These are phyloP conservation scores for Xylaria sp. DNA, from an alignment of 2,329 filamentous ascomycete genomes.

Conservation along the genomic window DNA sequence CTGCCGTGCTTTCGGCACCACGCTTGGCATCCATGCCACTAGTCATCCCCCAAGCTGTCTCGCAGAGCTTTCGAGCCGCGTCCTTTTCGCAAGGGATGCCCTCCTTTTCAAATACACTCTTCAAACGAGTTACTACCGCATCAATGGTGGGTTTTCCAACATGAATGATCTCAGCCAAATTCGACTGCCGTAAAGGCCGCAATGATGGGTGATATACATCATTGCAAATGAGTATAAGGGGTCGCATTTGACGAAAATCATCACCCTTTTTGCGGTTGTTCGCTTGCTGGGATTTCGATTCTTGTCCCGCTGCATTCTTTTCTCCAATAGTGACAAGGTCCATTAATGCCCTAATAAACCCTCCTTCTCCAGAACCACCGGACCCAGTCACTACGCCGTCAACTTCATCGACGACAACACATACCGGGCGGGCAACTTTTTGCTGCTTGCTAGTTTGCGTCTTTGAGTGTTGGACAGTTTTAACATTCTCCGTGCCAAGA, in stretches of 20 bases:
- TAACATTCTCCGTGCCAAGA: constrained; percentile 93
- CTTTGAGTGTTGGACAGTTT: constrained; percentile 72
- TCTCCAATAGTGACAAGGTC: constrained; percentile 89
- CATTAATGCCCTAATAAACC: constrained; percentile 94
- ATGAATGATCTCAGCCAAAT: constrained; percentile 88
- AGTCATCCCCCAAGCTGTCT: constrained; percentile 83
- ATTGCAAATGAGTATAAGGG: constrained; percentile 94
- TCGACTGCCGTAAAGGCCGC: constrained; percentile 85
- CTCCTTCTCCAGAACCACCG: constrained; percentile 83
- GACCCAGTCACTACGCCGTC: constrained; percentile 90
- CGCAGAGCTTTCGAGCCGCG: constrained; percentile 84
- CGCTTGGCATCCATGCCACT: constrained; percentile 76
- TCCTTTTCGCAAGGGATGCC: constrained; percentile 89
- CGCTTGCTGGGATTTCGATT: constrained; percentile 47
- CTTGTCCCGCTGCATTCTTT: constrained; percentile 69
- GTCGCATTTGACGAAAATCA: constrained; percentile 86
- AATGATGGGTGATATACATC: constrained; percentile 94
- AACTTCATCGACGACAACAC: constrained; percentile 95
- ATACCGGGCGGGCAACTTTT: constrained; percentile 86
- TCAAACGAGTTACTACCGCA: constrained; percentile 83
- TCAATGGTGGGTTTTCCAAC: constrained; percentile 90
- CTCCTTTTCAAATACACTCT: constrained; percentile 87
- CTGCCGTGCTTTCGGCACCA: constrained; percentile 74
- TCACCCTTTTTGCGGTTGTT: constrained; percentile 77
- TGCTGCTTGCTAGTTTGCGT: constrained; percentile 63